Base-by-base conservation (phyloP, 495 filamentous ascomycete genomes). In the Podospora didyma region DNA sequence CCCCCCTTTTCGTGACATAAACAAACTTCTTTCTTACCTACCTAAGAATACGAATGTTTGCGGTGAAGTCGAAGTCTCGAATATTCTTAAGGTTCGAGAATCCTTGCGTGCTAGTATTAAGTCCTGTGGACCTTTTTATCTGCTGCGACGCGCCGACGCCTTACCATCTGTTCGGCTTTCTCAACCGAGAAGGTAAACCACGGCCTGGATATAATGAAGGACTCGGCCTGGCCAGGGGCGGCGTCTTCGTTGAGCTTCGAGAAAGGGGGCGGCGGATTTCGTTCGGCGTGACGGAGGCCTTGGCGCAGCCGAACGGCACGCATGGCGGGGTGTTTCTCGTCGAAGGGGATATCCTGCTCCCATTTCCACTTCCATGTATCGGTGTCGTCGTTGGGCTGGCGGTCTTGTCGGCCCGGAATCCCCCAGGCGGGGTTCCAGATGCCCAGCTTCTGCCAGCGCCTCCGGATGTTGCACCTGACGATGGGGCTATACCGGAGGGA, bases 361-460 rank as follows among this genome's bases (percentile, higher is more conserved):
- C 26, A 31, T 31, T 9, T 31, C 26, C 26, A 31, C 9, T 31
- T 31, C 26, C 26, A 31, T 31, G 26, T 31, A 9, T 3, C 26
- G 4, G 26, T 31, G 9, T 31, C 26, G 26, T 31, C 26, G 9
- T 31, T 50, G 19, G 54, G 39, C 23, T 26, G 45, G 19, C 22
- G 16, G 16, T 41, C 46, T 21, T 37, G 39, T 17, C 48, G 48
- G n/a, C 59, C 55, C 22, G 55, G 49, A 39, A 62, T 42, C 3
- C 59, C 59, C 59, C 59, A 62, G 5, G 54, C 44, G 9, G 54
- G 55, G 51, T 62, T 58, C 59, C 55, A 62, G 45, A 62, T 31
- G 50, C 55, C 55, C 23, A 62, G 59, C 47, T 49, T 46, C 22
- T 58, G 39, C 59, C 55, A 62, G 24, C 55, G 44, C 11, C 35